Conservation (phyloP, 2,329 filamentous ascomycete species). For the Catunica adiposa region DNA sequence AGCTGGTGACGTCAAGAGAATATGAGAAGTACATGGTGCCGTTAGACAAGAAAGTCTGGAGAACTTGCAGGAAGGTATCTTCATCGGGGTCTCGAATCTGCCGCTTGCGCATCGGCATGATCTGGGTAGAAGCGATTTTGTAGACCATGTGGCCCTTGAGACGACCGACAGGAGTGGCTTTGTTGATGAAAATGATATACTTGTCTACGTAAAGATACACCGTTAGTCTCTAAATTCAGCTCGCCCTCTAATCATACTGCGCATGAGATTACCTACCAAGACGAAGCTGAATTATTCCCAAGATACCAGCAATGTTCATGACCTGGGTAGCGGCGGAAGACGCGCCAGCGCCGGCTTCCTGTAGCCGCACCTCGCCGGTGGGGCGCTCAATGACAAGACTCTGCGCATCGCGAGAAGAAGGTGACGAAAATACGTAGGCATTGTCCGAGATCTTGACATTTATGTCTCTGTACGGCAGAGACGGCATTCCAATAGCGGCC, state of each 20-base stretch:
- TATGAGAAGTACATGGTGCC: slow-evolving; percentile 98
- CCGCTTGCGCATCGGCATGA: slow-evolving; percentile 83
- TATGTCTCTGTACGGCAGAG: slow-evolving; percentile 76
- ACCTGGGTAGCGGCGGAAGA: slow-evolving; percentile 57
- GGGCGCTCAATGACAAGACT: slow-evolving; percentile 82
- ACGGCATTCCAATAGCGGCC: slow-evolving; percentile 23
- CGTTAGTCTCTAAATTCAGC: not conserved
- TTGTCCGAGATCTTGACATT: slow-evolving; percentile 86
- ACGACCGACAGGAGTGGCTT: slow-evolving; percentile 76
- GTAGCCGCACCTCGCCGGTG: slow-evolving; percentile 74
- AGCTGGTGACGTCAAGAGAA: slow-evolving; percentile 90
- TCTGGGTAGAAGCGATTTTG: slow-evolving; percentile 78
- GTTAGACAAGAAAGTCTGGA: slow-evolving; percentile 65
- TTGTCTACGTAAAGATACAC: slow-evolving; percentile 42
- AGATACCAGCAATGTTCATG: slow-evolving; percentile 84
- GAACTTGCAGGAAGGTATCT: slow-evolving; percentile 70
- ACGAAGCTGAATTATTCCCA: slow-evolving; percentile 84
- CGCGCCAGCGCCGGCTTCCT: slow-evolving; percentile 58
- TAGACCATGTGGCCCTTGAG: slow-evolving; percentile 95
- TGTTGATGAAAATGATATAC: slow-evolving; percentile 92
- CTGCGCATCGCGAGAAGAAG: slow-evolving; percentile 76
- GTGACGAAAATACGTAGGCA: slow-evolving; percentile 91
- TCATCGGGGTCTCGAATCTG: slow-evolving; percentile 85
- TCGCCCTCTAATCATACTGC: not conserved
- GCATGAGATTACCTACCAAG: slow-evolving; percentile 45